Base-by-base conservation (phyloP, 78 protist species). In the Cavenderia fasciculata region DNA sequence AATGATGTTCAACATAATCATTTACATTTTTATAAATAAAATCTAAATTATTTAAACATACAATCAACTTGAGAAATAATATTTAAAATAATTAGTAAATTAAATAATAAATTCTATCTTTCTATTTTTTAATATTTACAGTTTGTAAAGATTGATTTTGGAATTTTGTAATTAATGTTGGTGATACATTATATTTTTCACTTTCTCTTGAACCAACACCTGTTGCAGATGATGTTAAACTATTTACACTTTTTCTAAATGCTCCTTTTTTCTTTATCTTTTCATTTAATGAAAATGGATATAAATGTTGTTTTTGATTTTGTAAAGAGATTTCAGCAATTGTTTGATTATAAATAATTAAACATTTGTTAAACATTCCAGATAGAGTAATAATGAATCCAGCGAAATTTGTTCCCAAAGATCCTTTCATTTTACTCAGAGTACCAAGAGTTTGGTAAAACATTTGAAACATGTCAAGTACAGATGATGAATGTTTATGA, bases 401-500 rank as follows among this genome's bases (percentile, higher is more conserved):
- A 1, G 79, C 74, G 52, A 82, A 82, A 57, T 59, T 69, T 19
- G 72, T 52, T 1, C 61, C 27, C 3, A 82, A 34, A 21, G 90
- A 82, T 18, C 90, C 90, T 57, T 38, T 65, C 90, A 82, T 82
- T 56, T 82, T 82, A n/a, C 69, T 47, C 46, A 82, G 25, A 19
- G 90, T 82, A 41, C 65, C 54, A 14, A 82, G 65, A 0, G 90
- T 57, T 82, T 82, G 90, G 33, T 68, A 82, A 66, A 82, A 82
- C 90, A 82, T 82, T 69, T 59, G 63, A 69, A 82, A 82, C 66
- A 82, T 34, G 46, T 82, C 90, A 27, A 82, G 71, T 0, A 82
- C 90, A 0, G 90, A 82, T 41, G 90, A 82, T 33, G 90, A 82
- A 41, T 82, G 90, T 62, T 71, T 71, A 29, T 51, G 41, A 18